Base-by-base conservation (phyloP, 2,329 filamentous ascomycete species). In the Aspergillus bombycis region DNA sequence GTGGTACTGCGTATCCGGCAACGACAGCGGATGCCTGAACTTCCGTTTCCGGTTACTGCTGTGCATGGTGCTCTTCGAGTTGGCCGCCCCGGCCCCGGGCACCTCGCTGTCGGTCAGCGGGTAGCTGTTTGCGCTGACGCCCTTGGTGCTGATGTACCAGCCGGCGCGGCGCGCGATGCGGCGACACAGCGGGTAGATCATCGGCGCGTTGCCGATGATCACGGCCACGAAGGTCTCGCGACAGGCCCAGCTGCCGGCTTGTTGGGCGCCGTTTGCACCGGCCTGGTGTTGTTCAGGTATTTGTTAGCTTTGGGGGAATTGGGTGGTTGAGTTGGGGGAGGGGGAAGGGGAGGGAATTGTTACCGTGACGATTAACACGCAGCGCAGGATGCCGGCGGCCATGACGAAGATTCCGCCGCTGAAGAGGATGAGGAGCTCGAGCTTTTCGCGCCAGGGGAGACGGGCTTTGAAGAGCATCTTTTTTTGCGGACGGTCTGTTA, bases 371-470 rank as follows among this genome's bases (percentile, higher is more conserved):
- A 87, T 85, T 8, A 85, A 72, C 5, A 85, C 79, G 59, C 82
- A 84, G 48, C 86, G 84, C 10, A 88, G 74, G 61, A 87, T 81
- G 4, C 83, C 84, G 23, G 82, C 82, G 46, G 83, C 79, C 67
- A 85, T 86, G 55, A 87, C 82, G 67, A 88, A 86, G 14, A 83
- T 68, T 7, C 84, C 86, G 14, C 84, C 84, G 41, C 81, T 82
- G 71, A 88, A 88, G 19, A 89, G 77, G 5, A 86, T 63, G 2
- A 85, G 76, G 0, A 88, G 76, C 3, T 83, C 81, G 1, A 83
- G 67, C 68, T 88, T 89, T 67, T 84, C 84, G 6, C 76, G 72
- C 23, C 79, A 77, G 10, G 75, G 77, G 7, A 89, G 76, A 5
- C 79, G 80, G 0, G 85, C 82, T 62, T 78, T 78, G 80, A 83